Percentiles rank a stretch among this genome's conserved stretches.
phyloP scores from a whole-genome alignment of 1,139 yeast genomes.

The Yamadazyma siamensis region DNA sequence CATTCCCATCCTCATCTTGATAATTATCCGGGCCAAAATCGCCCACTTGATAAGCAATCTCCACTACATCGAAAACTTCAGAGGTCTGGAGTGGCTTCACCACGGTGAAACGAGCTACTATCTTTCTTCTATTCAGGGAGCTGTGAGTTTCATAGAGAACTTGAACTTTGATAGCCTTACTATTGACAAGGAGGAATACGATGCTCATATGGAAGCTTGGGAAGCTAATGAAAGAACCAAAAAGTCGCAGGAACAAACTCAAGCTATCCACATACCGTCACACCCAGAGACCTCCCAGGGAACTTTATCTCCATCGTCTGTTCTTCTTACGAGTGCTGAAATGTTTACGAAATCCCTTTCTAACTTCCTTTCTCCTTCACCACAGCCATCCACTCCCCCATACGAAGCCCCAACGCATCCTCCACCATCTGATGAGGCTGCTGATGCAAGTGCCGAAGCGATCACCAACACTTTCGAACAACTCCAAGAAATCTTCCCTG shows the following conservation, averaged over 20 bases:
- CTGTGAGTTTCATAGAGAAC: constrained; percentile 69
- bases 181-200: constrained; percentile 55
- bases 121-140: constrained; percentile 82
- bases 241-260: constrained; percentile 17
- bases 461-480: constrained; percentile 34
- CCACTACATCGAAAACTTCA: constrained; percentile 78
- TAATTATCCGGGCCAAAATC: constrained; percentile 67
- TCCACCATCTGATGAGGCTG: constrained; percentile 6
- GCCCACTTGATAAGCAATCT: constrained; percentile 69
- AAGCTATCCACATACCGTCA: constrained; percentile 14
- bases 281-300: constrained; percentile 18
- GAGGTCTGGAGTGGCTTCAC: constrained; percentile 64
- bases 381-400: constrained; percentile 24
- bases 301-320: constrained; percentile 46
- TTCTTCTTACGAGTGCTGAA: constrained; percentile 51
- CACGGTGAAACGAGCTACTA: constrained; percentile 89
- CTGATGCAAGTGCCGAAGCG: constrained; percentile 8
- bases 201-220: constrained; percentile 49
- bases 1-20: constrained; percentile 79
- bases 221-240: constrained; percentile 32
- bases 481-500: constrained; percentile 72
- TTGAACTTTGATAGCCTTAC: constrained; percentile 58
- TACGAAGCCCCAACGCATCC: too few relatives aligned
- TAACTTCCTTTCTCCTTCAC: constrained; percentile 43
- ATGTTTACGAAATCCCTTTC: constrained; percentile 49